Evolutionary conservation across 495 filamentous ascomycete genomes (phyloP).

Genomic region (Mycothermus thermophilus): DNA sequence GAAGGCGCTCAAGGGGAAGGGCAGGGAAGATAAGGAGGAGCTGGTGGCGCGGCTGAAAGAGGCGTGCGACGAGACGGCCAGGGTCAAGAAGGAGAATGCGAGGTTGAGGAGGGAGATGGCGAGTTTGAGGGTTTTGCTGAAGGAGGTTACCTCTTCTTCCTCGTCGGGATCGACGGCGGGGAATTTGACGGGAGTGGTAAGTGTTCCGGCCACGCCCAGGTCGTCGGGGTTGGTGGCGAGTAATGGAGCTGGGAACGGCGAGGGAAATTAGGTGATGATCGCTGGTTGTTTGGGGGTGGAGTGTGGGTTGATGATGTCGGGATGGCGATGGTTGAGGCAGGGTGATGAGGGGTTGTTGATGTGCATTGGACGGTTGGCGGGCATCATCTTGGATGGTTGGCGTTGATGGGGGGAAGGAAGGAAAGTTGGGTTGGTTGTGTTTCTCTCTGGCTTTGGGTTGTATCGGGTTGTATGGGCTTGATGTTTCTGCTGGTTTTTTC

Average conservation of each 20-base stretch:
- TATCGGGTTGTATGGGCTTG: too few relatives aligned
- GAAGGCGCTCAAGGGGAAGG: conserved; percentile 52
- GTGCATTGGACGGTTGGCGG: not conserved
- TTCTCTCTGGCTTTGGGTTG: not conserved
- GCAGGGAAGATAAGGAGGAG: conserved; percentile 60
- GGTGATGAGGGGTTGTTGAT: not conserved
- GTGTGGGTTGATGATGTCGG: too few relatives aligned
- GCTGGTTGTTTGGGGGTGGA: conserved; percentile 1
- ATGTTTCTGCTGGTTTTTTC: too few relatives aligned
- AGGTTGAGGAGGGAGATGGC: conserved; percentile 39
- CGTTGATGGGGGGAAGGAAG: not conserved
- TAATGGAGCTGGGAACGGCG: not conserved
- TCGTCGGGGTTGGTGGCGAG: not conserved
- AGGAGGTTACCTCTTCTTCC: conserved; percentile 19
- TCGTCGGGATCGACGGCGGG: too few relatives aligned
- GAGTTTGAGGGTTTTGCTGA: conserved; percentile 33
- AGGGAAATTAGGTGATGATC: conserved; percentile 3
- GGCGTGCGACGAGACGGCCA: conserved; percentile 51
- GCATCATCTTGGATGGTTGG: not conserved
- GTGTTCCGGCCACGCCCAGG: too few relatives aligned
- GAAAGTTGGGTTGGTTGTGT: not conserved
- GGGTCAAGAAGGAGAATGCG: conserved; percentile 68
- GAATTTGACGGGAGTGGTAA: too few relatives aligned
- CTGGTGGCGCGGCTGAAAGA: conserved; percentile 52
- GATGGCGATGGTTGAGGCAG: not conserved